phyloP scores from a whole-genome alignment of 257 asterid species.

The Nicotiana noctiflora region DNA sequence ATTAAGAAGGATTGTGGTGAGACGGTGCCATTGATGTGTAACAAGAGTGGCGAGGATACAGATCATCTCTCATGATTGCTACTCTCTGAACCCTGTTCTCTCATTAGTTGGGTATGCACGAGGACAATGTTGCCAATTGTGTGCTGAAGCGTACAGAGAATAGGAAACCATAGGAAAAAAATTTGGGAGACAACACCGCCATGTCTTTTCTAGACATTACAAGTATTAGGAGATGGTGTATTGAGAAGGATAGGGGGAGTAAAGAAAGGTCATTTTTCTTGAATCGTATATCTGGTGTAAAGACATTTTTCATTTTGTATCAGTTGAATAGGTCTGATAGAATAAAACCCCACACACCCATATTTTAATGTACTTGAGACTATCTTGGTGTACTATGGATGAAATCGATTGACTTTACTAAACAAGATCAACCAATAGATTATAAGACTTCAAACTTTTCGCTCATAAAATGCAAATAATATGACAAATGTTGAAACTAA shows the following conservation, averaged over 20 bases:
- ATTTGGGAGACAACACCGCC: neutral
- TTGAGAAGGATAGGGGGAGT: neutral
- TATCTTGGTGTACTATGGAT: neutral
- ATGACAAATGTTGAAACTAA: neutral
- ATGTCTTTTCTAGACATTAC: neutral
- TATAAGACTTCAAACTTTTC: neutral
- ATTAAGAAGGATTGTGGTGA: neutral
- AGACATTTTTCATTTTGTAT: neutral
- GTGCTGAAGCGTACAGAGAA: neutral
- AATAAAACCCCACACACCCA: neutral
- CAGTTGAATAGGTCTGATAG: neutral
- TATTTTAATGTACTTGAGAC: neutral
- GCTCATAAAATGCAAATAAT: neutral
- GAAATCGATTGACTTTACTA: neutral
- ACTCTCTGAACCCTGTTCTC: neutral
- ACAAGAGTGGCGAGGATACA: neutral
- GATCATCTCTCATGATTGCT: neutral
- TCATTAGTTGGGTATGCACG: neutral
- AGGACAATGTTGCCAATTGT: neutral
- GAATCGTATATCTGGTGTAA: neutral
- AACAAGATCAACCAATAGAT: neutral
- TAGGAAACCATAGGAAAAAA: neutral
- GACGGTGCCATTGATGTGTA: neutral
- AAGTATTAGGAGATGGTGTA: neutral
- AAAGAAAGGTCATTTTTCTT: neutral